Evolutionary conservation across 108 stramenopile genomes (phyloP), one percentile per base, ranked within the genome.

Genomic region (Ochromonas danica): DNA sequence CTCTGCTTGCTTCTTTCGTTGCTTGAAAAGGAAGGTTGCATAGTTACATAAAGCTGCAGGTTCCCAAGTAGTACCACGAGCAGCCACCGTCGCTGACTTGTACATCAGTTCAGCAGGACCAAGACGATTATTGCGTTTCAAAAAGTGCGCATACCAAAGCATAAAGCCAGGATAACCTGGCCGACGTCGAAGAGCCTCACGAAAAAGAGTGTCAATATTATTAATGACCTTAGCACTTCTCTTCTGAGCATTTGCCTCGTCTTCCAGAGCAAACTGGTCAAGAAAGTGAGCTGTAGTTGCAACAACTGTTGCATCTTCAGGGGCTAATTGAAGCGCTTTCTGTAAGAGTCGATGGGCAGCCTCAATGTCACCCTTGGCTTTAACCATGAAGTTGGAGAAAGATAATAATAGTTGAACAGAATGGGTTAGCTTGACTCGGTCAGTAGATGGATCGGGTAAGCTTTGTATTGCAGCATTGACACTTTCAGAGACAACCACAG

Each of bases 41-140:
- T 75, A 75, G 25, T 75, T 75, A 41, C 72, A 75, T 10, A 75
- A 10, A 36, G 72, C 72, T 10, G 72, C 38, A 6, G 72, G 63
- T 33, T 75, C 72, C 67, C 6, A 70, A 14, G 36, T 6, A 40
- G 14, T 42, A 38, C n/a, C n/a, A n/a, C n/a, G n/a, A n/a, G n/a
- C n/a, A n/a, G n/a, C n/a, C n/a, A n/a, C n/a, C n/a, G n/a, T n/a
- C n/a, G 40, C 67, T 10, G 51, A 57, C 17, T 22, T 10, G 22
- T 40, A 70, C 67, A 70, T 70, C 17, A 70, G 17, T 70, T 70
- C 67, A 31, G 67, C 67, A 22, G 36, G 67, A 14, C 36, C 67
- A 31, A 40, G 33, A 17, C 40, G 40, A 17, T 70, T 70, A 10
- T 31, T 14, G 3, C 41, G 6, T 41, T 60, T 45, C 40, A 75